Conservation (phyloP, 2,329 filamentous ascomycete species). For the Aspergillus viridinutans region DNA sequence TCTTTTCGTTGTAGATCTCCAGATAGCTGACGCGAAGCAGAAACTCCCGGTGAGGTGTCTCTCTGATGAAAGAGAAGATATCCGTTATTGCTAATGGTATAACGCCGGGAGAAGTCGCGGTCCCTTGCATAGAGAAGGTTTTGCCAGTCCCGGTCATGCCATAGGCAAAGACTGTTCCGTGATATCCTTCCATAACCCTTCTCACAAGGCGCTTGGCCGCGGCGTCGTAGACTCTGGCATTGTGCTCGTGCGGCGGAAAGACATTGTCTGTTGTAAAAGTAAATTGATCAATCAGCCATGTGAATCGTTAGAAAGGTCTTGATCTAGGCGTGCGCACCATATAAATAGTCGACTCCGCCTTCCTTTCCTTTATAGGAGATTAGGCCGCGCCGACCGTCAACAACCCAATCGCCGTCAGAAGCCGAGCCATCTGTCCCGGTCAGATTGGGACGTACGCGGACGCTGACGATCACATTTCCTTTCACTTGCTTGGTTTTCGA, state of each 20-base stretch:
- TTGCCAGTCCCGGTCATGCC: conserved; percentile 99
- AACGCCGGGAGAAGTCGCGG: conserved; percentile 88
- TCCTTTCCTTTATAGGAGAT: conserved; percentile 84
- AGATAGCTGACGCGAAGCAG: conserved; percentile 93
- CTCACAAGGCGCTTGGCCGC: conserved; percentile 90
- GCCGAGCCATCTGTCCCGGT: conserved; percentile 56
- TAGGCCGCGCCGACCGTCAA: conserved; percentile 76
- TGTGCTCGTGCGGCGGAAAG: conserved; percentile 89
- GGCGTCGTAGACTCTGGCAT: conserved; percentile 90
- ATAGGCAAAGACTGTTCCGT: conserved; percentile 96
- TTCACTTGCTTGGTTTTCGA: conserved; percentile 64
- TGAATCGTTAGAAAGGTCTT: neutral
- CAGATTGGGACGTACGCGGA: conserved; percentile 82
- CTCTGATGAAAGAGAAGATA: conserved; percentile 97
- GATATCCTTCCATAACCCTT: conserved; percentile 97
- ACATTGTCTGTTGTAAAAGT: conserved; percentile 70
- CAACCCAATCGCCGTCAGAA: conserved; percentile 81
- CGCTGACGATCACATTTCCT: conserved; percentile 93
- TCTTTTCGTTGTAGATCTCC: conserved; percentile 98
- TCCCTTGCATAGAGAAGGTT: conserved; percentile 99
- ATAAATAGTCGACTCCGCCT: conserved; percentile 77
- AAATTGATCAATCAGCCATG: conserved; percentile 16
- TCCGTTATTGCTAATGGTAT: conserved; percentile 97
- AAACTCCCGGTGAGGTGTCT: conserved; percentile 92
- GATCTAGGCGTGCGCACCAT: conserved; percentile 58